A percentile compares a stretch with the other conserved stretches of the same genome.
Evolutionary conservation across 2,329 filamentous ascomycete genomes (phyloP).

Genomic region (Verticillium albo-atrum): DNA sequence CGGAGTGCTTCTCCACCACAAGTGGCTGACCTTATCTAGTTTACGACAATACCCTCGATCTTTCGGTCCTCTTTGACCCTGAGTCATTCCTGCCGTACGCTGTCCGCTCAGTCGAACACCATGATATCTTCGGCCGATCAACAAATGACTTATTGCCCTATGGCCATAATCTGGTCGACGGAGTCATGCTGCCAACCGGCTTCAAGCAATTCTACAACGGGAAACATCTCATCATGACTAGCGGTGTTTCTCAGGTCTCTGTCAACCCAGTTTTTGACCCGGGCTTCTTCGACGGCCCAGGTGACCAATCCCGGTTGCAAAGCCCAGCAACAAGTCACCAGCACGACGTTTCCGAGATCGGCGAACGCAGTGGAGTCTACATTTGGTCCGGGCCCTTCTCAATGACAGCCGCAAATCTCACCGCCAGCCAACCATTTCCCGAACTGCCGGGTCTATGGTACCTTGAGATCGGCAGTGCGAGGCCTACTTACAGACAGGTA

Average conservation of each 20-base stretch:
- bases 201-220: not conserved
- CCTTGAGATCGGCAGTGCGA: not conserved
- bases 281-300: not conserved
- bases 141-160: conserved; percentile 9
- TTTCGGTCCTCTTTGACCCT: conserved; percentile 1
- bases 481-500: conserved; percentile 5
- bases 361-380: not conserved
- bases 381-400: too few species aligned
- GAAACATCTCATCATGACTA: not conserved
- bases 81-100: conserved; percentile 2
- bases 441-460: not conserved
- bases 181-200: conserved; percentile 2
- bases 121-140: conserved; percentile 7
- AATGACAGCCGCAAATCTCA: too few species aligned
- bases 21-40: not conserved
- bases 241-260: too few species aligned
- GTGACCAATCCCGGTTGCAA: not conserved
- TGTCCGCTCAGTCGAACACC: conserved; percentile 8
- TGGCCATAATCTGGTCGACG: conserved; percentile 6
- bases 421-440: not conserved
- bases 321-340: not conserved
- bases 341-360: not conserved
- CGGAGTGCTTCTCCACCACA: too few species aligned
- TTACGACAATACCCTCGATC: not conserved
- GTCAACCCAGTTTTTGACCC: too few species aligned